phyloP scores from a whole-genome alignment of 2,329 filamentous ascomycete species.

The Cladosporium oxysporum region DNA sequence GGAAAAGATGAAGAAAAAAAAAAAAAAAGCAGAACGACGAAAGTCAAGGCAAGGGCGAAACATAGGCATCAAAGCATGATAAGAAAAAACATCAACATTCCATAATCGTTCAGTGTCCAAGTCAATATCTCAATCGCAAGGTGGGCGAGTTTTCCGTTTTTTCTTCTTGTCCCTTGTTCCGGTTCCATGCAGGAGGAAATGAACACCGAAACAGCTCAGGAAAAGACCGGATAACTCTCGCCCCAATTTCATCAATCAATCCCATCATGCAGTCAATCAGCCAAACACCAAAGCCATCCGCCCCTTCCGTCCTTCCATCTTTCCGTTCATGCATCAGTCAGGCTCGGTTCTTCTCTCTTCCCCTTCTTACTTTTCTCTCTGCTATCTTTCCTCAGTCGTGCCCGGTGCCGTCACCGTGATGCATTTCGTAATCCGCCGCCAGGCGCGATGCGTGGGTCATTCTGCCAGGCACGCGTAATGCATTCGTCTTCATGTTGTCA shows the following conservation, averaged over 20 bases:
- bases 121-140: not conserved
- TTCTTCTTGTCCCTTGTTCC: not conserved
- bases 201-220: not conserved
- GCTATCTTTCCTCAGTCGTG: not conserved
- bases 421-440: not conserved
- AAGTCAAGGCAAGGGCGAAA: not conserved
- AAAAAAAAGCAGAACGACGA: not conserved
- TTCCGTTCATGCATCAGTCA: not conserved
- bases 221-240: not conserved
- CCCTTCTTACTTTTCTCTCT: too few relatives aligned
- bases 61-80: not conserved
- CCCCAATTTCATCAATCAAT: not conserved
- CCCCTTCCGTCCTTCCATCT: not conserved
- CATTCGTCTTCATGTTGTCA: too few relatives aligned
- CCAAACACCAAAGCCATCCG: not conserved
- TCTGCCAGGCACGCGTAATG: not conserved
- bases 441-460: not conserved
- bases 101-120: slow-evolving; percentile 9
- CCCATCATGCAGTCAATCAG: slow-evolving; percentile 6
- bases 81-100: not conserved
- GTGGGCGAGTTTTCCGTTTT: not conserved
- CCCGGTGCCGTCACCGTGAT: not conserved
- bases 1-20: too few relatives aligned
- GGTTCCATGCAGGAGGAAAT: not conserved
- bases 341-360: not conserved